These are phyloP conservation scores for Backusella luteola DNA, from an alignment of 192 early-diverging fungal genomes.

Conservation along the genomic window DNA sequence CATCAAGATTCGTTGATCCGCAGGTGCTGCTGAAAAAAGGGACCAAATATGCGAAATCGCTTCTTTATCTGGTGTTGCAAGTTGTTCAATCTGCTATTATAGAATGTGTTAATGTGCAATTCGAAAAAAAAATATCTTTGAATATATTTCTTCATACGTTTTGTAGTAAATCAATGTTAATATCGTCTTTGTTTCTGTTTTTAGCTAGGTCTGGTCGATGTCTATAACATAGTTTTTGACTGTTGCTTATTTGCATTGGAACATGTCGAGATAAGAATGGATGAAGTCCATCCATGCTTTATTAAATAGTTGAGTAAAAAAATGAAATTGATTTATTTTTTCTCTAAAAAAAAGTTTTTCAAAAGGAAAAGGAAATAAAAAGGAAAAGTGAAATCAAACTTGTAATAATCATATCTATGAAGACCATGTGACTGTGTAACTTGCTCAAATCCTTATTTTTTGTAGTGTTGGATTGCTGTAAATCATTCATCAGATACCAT, in stretches of 20 bases:
- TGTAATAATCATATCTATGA: background rate
- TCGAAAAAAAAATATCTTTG: background rate
- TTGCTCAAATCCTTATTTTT: background rate
- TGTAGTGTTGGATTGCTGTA: background rate
- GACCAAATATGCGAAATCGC: conserved; percentile 69
- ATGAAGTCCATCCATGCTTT: background rate
- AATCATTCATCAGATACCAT: background rate
- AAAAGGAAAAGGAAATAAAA: background rate
- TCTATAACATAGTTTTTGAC: conserved; percentile 46
- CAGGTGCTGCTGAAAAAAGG: conserved; percentile 62
- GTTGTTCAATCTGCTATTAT: conserved; percentile 51
- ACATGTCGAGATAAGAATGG: conserved; percentile 31
- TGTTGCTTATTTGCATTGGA: conserved; percentile 27
- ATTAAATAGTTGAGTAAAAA: background rate
- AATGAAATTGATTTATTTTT: background rate
- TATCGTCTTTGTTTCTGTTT: conserved; percentile 47
- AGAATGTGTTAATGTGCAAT: background rate
- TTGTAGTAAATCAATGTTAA: conserved; percentile 45
- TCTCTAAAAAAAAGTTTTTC: background rate
- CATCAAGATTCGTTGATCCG: conserved; percentile 62
- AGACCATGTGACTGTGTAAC: conserved; percentile 2
- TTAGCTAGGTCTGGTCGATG: conserved; percentile 56
- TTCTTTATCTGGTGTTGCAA: conserved; percentile 54
- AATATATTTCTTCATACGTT: conserved; percentile 35
- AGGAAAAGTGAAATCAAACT: background rate